These are phyloP conservation scores for Mycena galericulata DNA, from an alignment of 768 basidiomycete genomes.

Conservation along the genomic window DNA sequence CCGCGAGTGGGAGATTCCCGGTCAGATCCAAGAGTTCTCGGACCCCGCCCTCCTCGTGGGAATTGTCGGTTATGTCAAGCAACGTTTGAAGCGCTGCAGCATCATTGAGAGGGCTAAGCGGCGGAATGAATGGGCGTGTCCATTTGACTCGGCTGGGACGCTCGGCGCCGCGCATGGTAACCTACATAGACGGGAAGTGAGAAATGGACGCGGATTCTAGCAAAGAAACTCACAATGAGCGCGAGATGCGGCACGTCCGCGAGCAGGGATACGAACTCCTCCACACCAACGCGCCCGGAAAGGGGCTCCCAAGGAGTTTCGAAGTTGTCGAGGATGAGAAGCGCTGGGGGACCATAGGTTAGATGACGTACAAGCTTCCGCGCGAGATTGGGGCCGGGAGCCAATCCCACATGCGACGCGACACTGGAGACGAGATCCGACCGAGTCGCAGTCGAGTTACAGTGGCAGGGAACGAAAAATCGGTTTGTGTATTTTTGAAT, in stretches of 20 bases:
- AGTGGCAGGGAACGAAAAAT: conserved; percentile 11
- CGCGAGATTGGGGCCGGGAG: background rate
- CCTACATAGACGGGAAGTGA: background rate
- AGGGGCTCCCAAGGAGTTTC: conserved; percentile 14
- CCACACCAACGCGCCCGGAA: background rate
- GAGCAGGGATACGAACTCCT: conserved; percentile 7
- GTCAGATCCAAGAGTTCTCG: background rate
- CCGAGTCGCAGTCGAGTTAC: background rate
- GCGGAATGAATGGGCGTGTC: conserved; percentile 7
- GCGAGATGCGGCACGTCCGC: background rate
- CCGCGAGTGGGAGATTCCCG: background rate
- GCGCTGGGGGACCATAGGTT: background rate
- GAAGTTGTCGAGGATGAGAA: conserved; percentile 18
- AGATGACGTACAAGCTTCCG: background rate
- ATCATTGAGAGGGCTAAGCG: background rate
- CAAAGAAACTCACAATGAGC: background rate
- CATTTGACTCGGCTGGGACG: conserved; percentile 1
- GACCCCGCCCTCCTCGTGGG: background rate
- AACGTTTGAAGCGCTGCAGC: conserved; percentile 2
- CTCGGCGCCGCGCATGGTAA: conserved; percentile 22
- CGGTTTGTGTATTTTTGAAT: background rate
- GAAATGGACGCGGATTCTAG: no score
- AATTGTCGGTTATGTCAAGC: conserved; percentile 7
- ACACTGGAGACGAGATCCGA: conserved; percentile 1
- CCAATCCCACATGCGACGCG: background rate